These are phyloP conservation scores for Zygnema circumcarinatum DNA, from an alignment of 139 green algal genomes.

Conservation along the genomic window DNA sequence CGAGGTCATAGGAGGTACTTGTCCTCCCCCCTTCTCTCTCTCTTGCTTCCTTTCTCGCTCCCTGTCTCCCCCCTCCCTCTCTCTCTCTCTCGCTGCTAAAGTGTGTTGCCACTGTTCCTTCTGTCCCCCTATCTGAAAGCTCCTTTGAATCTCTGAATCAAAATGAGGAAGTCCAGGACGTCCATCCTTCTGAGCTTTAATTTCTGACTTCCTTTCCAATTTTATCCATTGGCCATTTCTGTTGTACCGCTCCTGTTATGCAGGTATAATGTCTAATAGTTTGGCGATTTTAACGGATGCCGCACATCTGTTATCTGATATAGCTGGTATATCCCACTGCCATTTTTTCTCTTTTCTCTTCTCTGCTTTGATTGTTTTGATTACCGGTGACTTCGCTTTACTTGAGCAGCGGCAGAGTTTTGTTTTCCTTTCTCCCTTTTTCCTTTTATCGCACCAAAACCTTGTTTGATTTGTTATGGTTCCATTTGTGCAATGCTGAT, in stretches of 20 bases:
- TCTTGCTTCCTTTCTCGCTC: neutral
- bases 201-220: no score
- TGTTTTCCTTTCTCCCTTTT: no score
- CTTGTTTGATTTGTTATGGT: no score
- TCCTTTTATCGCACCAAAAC: no score
- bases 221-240: neutral
- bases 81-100: neutral
- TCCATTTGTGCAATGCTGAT: no score
- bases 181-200: no score
- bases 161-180: no score
- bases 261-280: constrained; percentile 64
- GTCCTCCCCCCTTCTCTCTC: neutral
- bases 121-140: neutral
- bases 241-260: neutral
- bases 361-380: neutral
- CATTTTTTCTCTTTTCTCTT: neutral
- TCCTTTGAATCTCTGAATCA: no score
- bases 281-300: constrained; percentile 94
- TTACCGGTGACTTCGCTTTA: no score
- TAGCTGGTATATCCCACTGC: constrained; percentile 35
- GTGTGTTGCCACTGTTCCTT: neutral
- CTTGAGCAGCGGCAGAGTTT: no score
- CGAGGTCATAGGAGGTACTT: constrained; percentile 47
- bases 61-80: neutral
- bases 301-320: constrained; percentile 93